Evolutionary conservation across 257 asterid genomes (phyloP).

Genomic region (Paraleonurus japonicus): DNA sequence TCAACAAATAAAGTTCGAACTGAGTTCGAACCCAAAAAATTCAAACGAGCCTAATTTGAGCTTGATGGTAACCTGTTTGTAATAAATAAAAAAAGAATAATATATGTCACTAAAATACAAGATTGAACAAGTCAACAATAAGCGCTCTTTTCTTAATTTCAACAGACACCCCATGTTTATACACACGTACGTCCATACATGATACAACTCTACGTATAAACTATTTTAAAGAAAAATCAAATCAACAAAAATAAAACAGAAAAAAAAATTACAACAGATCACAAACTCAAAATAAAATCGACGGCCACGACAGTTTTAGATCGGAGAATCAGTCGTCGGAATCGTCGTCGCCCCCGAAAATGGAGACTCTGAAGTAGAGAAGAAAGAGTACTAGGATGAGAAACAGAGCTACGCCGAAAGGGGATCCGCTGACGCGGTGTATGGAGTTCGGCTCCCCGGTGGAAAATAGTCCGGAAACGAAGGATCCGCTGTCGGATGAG

Average conservation of each 20-base stretch:
- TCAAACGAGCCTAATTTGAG: no score
- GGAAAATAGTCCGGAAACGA: conserved; percentile 53
- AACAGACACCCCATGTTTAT: conserved; percentile 31
- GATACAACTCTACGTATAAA: conserved; percentile 23
- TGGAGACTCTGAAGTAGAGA: conserved; percentile 60
- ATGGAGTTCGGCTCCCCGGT: conserved; percentile 71
- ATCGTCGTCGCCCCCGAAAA: conserved; percentile 85
- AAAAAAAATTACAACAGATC: background rate
- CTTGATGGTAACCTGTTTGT: no score
- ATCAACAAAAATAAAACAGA: conserved; percentile 10
- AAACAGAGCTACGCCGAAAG: conserved; percentile 76
- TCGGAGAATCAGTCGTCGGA: conserved; percentile 53
- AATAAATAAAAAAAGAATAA: no score
- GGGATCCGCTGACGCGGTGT: conserved; percentile 87
- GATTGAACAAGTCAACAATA: conserved; percentile 30
- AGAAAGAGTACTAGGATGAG: conserved; percentile 65
- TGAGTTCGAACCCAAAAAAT: no score
- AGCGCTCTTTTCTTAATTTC: conserved; percentile 26
- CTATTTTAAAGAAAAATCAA: background rate
- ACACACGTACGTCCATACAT: conserved; percentile 35
- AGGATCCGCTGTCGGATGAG: conserved; percentile 78
- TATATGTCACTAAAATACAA: no score
- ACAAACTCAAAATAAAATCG: background rate
- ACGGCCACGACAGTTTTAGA: conserved; percentile 5
- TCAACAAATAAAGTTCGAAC: no score